Evolutionary conservation across 2,329 filamentous ascomycete genomes (phyloP).

Genomic region (Diplodia mutila): DNA sequence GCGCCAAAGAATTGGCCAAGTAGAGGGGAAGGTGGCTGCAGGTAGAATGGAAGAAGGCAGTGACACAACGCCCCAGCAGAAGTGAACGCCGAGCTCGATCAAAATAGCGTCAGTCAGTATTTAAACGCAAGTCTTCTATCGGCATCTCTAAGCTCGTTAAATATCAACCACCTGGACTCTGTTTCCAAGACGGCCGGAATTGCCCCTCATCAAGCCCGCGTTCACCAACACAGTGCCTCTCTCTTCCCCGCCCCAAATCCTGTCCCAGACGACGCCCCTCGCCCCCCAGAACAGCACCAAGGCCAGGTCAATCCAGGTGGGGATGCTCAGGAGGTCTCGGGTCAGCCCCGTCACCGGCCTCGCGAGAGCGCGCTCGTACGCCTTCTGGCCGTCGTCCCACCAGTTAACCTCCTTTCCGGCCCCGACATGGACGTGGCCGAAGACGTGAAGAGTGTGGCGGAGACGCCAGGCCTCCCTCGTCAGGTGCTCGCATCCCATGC

Average conservation of each 20-base stretch:
- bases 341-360: constrained; percentile 43
- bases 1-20: too few relatives aligned
- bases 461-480: constrained; percentile 75
- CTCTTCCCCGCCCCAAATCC: constrained; percentile 60
- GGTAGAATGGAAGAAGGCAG: not conserved
- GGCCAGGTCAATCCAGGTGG: constrained; percentile 56
- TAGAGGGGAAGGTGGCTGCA: too few relatives aligned
- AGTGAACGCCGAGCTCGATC: too few relatives aligned
- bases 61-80: too few relatives aligned
- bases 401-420: constrained; percentile 70
- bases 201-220: constrained; percentile 59
- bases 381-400: constrained; percentile 74
- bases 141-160: constrained; percentile 27
- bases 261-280: constrained; percentile 62
- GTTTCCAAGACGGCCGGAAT: constrained; percentile 55
- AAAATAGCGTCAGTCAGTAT: not conserved
- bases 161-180: constrained; percentile 47
- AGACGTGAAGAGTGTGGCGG: constrained; percentile 73
- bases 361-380: constrained; percentile 68
- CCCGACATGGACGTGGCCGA: constrained; percentile 81
- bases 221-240: constrained; percentile 62
- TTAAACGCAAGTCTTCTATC: constrained; percentile 12
- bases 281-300: constrained; percentile 58
- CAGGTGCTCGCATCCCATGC: constrained; percentile 71
- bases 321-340: constrained; percentile 42